Base-by-base conservation (phyloP, 2,329 filamentous ascomycete genomes). In the Cryphonectria japonica region DNA sequence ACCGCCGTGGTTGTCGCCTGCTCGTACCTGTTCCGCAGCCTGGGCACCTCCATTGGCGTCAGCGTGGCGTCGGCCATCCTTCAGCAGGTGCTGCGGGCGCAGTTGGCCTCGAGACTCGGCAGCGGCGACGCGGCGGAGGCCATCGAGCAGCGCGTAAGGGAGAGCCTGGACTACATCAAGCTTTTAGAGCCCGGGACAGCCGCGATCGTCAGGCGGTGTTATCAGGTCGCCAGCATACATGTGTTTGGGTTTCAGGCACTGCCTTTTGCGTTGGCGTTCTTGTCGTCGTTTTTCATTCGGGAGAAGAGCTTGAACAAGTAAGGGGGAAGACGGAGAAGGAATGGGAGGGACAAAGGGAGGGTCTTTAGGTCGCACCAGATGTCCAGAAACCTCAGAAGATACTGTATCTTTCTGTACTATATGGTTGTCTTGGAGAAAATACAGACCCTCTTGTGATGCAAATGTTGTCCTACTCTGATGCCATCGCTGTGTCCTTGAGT, bases 1-100 rank as follows among this genome's bases (percentile, higher is more conserved):
- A 89, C 92, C 73, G 92, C 93, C 1, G 87, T 95, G 1, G 91
- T 90, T 4, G 92, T 93, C 22, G 93, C 93, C 9, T 94, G 92
- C 78, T 92, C 90, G 29, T 95, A 95, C 80, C 87, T 95, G 34
- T 95, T 95, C 84, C 89, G 93, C 54, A 91, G 91, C 1, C 84
- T 95, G 0, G 93, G 92, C n/a, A 85, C 93, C n/a, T 91, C 91
- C 8, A 83, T 94, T 69, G 93, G 92, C 14, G 84, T 94, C 69
- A 91, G 91, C n/a, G 82, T 93, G 70, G 87, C 88, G 66, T 89
- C 92, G 1, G 92, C 92, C 1, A 85, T 93, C 9, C 86, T 94
- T 62, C 93, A 95, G 77, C 89, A 92, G 76, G 84, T 85, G 2
- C 83, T 95, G 29, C 84, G 91, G 22, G 82, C 81, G 2, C 83